These are phyloP conservation scores for Boletus huronensis DNA, from an alignment of 768 basidiomycete genomes.

Conservation along the genomic window DNA sequence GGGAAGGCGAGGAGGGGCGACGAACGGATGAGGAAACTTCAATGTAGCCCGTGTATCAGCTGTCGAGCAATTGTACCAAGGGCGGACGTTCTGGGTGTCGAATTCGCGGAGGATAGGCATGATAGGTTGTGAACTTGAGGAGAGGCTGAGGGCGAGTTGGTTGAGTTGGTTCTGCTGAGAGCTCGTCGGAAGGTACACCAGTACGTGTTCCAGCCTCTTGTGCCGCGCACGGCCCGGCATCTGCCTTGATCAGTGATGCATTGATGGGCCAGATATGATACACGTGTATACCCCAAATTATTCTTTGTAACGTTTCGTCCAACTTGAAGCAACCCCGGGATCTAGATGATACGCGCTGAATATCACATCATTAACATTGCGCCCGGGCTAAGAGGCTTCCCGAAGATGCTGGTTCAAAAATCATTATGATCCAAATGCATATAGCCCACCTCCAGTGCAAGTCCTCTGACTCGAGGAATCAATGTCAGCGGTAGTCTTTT, in stretches of 20 bases:
- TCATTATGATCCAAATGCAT: neutral
- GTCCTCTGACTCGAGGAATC: no score
- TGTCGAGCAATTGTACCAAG: neutral
- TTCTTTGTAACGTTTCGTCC: no score
- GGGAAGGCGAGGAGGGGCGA: slow-evolving; percentile 16
- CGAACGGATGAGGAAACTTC: slow-evolving; percentile 11
- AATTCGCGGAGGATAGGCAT: slow-evolving; percentile 18
- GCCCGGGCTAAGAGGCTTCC: neutral
- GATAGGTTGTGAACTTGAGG: neutral
- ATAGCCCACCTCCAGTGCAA: no score
- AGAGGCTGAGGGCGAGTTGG: neutral
- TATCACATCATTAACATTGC: neutral
- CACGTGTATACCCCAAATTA: neutral
- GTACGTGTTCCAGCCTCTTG: no score
- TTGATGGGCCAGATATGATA: no score
- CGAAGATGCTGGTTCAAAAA: neutral
- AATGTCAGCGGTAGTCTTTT: no score
- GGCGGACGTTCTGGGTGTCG: slow-evolving; percentile 3
- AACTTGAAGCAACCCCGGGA: no score
- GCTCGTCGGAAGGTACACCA: no score
- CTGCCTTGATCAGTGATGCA: neutral
- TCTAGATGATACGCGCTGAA: neutral
- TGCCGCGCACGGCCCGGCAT: neutral
- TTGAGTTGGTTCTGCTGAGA: neutral
- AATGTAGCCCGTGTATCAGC: slow-evolving; percentile 7